phyloP scores from a whole-genome alignment of 2,329 filamentous ascomycete genomes.

The Huntiella bhutanensis region DNA sequence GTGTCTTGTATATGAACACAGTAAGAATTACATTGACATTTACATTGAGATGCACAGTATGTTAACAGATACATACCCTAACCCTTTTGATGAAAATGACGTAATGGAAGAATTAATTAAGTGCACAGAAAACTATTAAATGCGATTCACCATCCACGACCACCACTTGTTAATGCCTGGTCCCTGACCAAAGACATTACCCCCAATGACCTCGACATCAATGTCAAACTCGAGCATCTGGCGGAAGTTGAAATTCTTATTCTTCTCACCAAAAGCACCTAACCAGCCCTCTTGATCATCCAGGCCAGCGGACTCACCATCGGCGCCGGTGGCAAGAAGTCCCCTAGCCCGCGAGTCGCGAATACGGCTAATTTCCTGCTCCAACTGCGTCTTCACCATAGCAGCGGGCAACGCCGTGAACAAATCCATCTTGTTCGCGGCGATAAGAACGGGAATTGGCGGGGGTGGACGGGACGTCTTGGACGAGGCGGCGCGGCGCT shows the following conservation, averaged over 20 bases:
- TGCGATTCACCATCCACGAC: constrained; percentile 65
- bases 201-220: constrained; percentile 57
- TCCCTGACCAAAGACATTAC: constrained; percentile 46
- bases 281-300: constrained; percentile 72
- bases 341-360: constrained; percentile 61
- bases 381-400: constrained; percentile 55
- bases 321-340: constrained; percentile 63
- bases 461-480: constrained; percentile 31
- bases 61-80: no score
- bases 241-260: constrained; percentile 54
- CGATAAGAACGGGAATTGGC: constrained; percentile 58
- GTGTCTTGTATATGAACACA: no score
- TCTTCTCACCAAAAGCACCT: constrained; percentile 50
- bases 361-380: constrained; percentile 64
- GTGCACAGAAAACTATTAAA: constrained; percentile 26
- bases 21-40: no score
- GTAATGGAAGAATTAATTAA: constrained; percentile 18
- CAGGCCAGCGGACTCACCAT: constrained; percentile 36
- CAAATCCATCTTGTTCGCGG: constrained; percentile 87
- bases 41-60: no score
- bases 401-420: constrained; percentile 76
- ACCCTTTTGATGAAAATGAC: no score
- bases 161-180: constrained; percentile 72
- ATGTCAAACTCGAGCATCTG: constrained; percentile 73
- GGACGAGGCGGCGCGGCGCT: constrained; percentile 42